Evolutionary conservation across 179 eudicot genomes (phyloP).

Genomic region (Spergularia azorica): DNA sequence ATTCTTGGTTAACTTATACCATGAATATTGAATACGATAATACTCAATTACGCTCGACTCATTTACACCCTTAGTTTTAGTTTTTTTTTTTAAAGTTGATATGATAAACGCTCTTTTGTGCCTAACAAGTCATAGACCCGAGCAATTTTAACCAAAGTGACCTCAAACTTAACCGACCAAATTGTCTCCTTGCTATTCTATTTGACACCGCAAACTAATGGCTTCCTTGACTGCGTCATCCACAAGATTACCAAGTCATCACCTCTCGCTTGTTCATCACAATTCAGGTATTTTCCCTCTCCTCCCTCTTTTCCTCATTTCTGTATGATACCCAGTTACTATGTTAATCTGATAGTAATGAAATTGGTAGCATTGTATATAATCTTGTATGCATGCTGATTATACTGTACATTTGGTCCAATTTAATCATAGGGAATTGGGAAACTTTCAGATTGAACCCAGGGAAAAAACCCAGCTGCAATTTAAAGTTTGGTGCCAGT

Average conservation of each 20-base stretch:
- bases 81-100: too few species aligned
- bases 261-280: neutral
- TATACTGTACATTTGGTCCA: slow-evolving; percentile 7
- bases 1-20: too few species aligned
- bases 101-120: too few species aligned
- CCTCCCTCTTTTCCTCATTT: neutral
- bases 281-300: slow-evolving; percentile 13
- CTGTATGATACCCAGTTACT: neutral
- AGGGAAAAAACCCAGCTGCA: slow-evolving; percentile 3
- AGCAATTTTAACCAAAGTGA: too few species aligned
- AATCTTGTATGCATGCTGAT: neutral
- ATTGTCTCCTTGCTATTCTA: too few species aligned
- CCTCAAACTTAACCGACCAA: too few species aligned
- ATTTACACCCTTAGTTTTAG: too few species aligned
- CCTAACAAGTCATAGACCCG: too few species aligned
- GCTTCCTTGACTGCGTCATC: slow-evolving; percentile 21
- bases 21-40: too few species aligned
- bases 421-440: slow-evolving; percentile 24
- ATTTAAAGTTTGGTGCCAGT: neutral
- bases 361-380: neutral
- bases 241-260: slow-evolving; percentile 1
- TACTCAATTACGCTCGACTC: too few species aligned
- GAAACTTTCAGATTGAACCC: slow-evolving; percentile 17
- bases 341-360: neutral
- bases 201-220: slow-evolving; percentile 8